Base-by-base conservation (phyloP, 345 rosid genomes). In the thale cress (Arabidopsis thaliana) region DNA sequence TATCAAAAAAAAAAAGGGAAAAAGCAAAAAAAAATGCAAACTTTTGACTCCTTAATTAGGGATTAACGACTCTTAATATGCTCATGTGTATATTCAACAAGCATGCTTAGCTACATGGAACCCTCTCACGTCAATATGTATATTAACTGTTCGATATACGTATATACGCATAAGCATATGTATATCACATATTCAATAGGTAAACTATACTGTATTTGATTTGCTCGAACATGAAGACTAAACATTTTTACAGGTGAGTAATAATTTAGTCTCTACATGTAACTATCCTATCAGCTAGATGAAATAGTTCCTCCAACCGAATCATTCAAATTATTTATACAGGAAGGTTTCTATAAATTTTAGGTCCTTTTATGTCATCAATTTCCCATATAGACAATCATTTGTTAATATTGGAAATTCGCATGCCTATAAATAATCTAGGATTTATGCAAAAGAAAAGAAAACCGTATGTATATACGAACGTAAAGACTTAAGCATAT, bases 91-190 rank as follows among this genome's bases (percentile, higher is more conserved):
- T 24, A 66, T 66, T 58, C 12, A 20, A 10, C 20, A 66, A 40
- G 33, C 42, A 59, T 37, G 68, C 55, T n/a, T 59, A 57, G 22
- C 67, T 59, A 65, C 22, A 65, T 53, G 22, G 33, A 74, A 44
- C 6, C 23, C 28, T 23, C 14, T 33, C 3, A 56, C 50, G 46
- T 56, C 24, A 42, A 46, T 56, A 4, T 58, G 52, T 58, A 58
- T 38, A 23, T 28, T 12, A 10, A 25, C 14, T 41, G 55, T 20
- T 51, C 14, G 33, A 32, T 20, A 62, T 7, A 46, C 23, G 12
- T 72, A 6, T 22, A 42, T 64, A 33, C 5, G 42, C 13, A 28
- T 38, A 71, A 60, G 48, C 13, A 30, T 42, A 53, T 63, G 4
- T 20, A 5, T 65, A 55, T 64, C 11, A 63, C 32, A 16, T 16